Conservation (phyloP, 1,284 basidiomycete species). For the Cystobasidiaceae sp. region DNA sequence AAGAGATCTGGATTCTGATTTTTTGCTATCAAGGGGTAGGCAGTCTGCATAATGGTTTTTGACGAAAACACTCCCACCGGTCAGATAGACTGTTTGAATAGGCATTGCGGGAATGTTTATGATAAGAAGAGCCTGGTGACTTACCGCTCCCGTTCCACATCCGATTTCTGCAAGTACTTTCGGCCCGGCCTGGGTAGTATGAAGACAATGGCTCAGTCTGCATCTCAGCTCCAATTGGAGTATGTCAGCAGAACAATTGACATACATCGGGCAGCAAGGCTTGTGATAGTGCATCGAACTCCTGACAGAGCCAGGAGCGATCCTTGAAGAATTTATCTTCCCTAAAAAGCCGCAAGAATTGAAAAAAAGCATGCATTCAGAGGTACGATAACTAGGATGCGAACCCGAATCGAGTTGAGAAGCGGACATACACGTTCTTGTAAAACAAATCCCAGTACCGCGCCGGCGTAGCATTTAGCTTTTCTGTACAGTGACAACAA, state of each 20-base stretch:
- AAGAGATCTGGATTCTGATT: slow-evolving; percentile 76
- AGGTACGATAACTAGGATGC: not conserved
- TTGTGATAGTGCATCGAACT: slow-evolving; percentile 77
- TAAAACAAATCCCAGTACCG: slow-evolving; percentile 86
- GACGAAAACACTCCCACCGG: too few relatives aligned
- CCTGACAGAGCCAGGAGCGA: slow-evolving; percentile 86
- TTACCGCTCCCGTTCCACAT: slow-evolving; percentile 73
- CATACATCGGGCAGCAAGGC: slow-evolving; percentile 64
- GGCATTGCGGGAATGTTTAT: not conserved
- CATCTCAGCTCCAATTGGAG: slow-evolving; percentile 2
- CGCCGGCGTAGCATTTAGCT: slow-evolving; percentile 68
- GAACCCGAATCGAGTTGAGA: not conserved
- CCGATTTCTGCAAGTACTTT: slow-evolving; percentile 49
- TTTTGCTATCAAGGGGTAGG: slow-evolving; percentile 76
- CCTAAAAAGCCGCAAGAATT: not conserved
- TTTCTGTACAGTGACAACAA: slow-evolving; percentile 43
- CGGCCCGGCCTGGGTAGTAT: slow-evolving; percentile 60
- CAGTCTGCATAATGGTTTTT: slow-evolving; percentile 50
- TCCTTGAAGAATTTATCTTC: slow-evolving; percentile 80
- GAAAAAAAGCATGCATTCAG: not conserved
- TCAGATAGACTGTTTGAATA: not conserved
- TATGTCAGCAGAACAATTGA: not conserved
- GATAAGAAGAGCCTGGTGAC: not conserved
- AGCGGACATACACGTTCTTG: slow-evolving; percentile 59
- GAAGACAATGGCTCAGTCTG: not conserved